Base-by-base conservation (phyloP, 176 grass and related monocot species). In the Bonia amplexicaulis region DNA sequence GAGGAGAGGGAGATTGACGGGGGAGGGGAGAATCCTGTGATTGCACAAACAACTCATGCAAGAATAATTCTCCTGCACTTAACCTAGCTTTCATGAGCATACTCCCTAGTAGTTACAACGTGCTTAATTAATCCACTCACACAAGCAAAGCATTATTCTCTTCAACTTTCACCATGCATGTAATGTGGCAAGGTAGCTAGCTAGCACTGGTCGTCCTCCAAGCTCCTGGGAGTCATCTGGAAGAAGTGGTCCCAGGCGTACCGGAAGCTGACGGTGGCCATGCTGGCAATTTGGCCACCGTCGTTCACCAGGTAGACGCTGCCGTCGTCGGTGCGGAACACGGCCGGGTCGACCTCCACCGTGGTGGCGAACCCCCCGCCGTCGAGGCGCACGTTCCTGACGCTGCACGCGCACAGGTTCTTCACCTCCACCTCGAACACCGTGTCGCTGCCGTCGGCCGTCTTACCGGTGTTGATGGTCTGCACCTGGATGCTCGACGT, bases 191-290 rank as follows among this genome's bases (percentile, higher is more conserved):
- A n/a, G 12, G 6, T 46, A 26, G 35, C 35, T 37, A 37, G 8
- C n/a, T 61, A 37, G 35, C 86, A 88, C 53, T 35, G 27, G 44
- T 69, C 80, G 6, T 71, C 73, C 51, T 93, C 81, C 68, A 91
- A 33, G 66, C 73, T 93, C 25, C 26, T 69, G 9, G 90, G 68
- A 37, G 69, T 58, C 61, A 96, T 89, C 81, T 54, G 39, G 86
- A 96, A 96, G 87, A 82, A 88, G 39, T 91, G 85, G 61, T 89
- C 86, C 94, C 94, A 96, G 2, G 89, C 67, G 12, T 96, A 96
- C 12, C 33, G 59, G 71, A 96, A 96, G 59, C 74, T 91, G 14
- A 96, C 71, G 17, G 86, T 85, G 9, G 63, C 77, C 76, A 84
- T 76, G 67, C 91, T 91, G 3, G 72, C 44, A 46, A 96, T 96